Evolutionary conservation across 1,284 basidiomycete species (phyloP), one percentile per base, ranked within the genome.

Genomic region (Irpex sp.): DNA sequence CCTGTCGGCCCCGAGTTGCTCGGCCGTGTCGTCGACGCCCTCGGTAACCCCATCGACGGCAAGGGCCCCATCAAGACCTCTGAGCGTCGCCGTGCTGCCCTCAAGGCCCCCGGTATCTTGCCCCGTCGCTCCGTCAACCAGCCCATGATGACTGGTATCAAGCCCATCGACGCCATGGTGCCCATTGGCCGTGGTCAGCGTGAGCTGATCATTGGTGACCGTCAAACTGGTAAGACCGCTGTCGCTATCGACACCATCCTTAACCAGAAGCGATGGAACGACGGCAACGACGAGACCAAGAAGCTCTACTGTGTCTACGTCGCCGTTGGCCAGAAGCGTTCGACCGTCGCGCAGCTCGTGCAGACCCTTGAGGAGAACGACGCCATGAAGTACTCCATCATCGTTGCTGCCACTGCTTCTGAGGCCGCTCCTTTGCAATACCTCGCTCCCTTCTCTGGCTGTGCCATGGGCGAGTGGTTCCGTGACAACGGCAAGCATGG

Each of bases 381-480:
- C 75, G 96, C 97, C 67, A 93, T 99, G 91, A 98, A 98, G 85
- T 99, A 99, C 87, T 87, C 95, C 67, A 96, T 98, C 81, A 94
- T 99, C 72, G 97, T 99, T 73, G 97, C 97, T 75, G 97, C 97
- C 72, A 99, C 97, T 68, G 97, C 97, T 67, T 98, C 96, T 51
- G 97, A 99, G 83, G 97, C 97, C 74, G 97, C 97, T 73, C 97
- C 97, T 70, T 87, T 99, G 64, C 97, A 98, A 80, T 99, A 98
- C 84, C 92, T 98, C 71, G 97, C 97, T 74, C 97, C 97, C 74
- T 99, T 99, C 95, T 97, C 97, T 73, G 97, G 97, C 70, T 97
- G 94, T 81, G 96, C 97, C 75, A 99, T 99, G 93, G 97, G 97
- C 79, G 97, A 99, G 85, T 99, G 97, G 97, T 99, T 99, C 97